Evolutionary conservation across 352 stramenopile species (phyloP).

Genomic region (Phytophthora citrophthora): DNA sequence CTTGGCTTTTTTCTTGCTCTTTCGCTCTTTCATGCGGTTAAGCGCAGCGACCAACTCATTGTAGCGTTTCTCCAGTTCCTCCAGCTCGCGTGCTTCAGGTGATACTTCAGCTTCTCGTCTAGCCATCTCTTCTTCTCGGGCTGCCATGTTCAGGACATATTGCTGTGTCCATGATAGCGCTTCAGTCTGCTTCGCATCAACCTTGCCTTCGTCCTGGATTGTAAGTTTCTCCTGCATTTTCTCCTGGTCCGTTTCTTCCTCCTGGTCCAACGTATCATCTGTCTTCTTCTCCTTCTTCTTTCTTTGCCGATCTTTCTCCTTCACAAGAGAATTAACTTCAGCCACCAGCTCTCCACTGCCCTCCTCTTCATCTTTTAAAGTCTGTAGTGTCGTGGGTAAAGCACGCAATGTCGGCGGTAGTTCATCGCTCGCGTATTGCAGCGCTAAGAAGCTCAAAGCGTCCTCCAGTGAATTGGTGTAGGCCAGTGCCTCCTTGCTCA

Average conservation of each 20-base stretch:
- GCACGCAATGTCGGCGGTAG: conserved; percentile 54
- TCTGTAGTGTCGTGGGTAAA: conserved; percentile 18
- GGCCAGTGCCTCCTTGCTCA: conserved; percentile 47
- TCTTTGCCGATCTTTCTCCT: conserved; percentile 5
- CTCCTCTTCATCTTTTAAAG: conserved; percentile 14
- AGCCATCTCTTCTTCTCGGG: conserved; percentile 50
- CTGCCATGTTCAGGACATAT: conserved; percentile 69
- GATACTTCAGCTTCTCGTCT: conserved; percentile 42
- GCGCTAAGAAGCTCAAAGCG: conserved; percentile 64
- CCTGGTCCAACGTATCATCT: background rate
- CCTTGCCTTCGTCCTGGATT: conserved; percentile 21
- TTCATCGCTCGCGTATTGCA: conserved; percentile 64
- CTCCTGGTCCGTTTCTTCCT: conserved; percentile 6
- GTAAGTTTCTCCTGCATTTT: background rate
- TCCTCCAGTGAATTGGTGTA: conserved; percentile 77
- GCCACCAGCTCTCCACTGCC: conserved; percentile 41
- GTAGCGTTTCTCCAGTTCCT: conserved; percentile 61
- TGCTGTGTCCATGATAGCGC: conserved; percentile 79
- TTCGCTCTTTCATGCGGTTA: conserved; percentile 53
- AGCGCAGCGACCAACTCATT: conserved; percentile 38
- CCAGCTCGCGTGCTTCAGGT: conserved; percentile 43
- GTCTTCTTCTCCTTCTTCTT: conserved; percentile 2
- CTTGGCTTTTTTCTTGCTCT: conserved; percentile 68
- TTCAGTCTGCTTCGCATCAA: conserved; percentile 13
- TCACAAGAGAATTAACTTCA: conserved; percentile 28